A percentile compares a stretch with the other conserved stretches of the same genome.
Conservation (phyloP, 2,329 filamentous ascomycete species). For the Huntiella abstrusa region DNA sequence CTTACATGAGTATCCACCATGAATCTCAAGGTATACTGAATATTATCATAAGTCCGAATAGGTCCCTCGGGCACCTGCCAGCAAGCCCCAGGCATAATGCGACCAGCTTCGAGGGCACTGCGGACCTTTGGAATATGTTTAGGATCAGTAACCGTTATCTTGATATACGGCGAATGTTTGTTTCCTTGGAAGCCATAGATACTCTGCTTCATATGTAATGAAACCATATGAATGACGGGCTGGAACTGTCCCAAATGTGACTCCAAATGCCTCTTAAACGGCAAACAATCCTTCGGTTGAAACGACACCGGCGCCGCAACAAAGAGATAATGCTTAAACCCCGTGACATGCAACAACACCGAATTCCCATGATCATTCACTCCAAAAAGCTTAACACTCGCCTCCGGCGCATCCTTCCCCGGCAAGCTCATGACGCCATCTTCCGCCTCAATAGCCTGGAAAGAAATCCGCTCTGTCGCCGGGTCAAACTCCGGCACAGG, state of each 20-base stretch:
- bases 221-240: constrained; percentile 61
- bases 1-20: constrained; percentile 87
- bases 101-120: constrained; percentile 51
- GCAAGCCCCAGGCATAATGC: constrained; percentile 76
- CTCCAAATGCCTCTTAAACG: constrained; percentile 68
- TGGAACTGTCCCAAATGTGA: constrained; percentile 52
- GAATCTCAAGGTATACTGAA: constrained; percentile 86
- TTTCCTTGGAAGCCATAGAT: constrained; percentile 93
- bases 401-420: constrained; percentile 19
- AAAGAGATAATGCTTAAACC: constrained; percentile 93
- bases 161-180: constrained; percentile 75
- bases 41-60: constrained; percentile 84
- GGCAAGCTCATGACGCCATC: constrained; percentile 56
- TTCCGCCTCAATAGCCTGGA: constrained; percentile 90
- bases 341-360: constrained; percentile 82
- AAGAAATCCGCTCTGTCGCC: constrained; percentile 51
- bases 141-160: constrained; percentile 80
- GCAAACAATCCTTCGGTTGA: constrained; percentile 53
- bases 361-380: constrained; percentile 74
- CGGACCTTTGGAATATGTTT: constrained; percentile 66
- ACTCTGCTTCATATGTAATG: constrained; percentile 71
- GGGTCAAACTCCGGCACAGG: constrained; percentile 34
- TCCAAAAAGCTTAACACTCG: constrained; percentile 81
- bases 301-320: constrained; percentile 76
- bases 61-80: constrained; percentile 54